A percentile compares a stretch with the other conserved stretches of the same genome.
Evolutionary conservation across 352 stramenopile genomes (phyloP).

Genomic region (Phytophthora ramorum): DNA sequence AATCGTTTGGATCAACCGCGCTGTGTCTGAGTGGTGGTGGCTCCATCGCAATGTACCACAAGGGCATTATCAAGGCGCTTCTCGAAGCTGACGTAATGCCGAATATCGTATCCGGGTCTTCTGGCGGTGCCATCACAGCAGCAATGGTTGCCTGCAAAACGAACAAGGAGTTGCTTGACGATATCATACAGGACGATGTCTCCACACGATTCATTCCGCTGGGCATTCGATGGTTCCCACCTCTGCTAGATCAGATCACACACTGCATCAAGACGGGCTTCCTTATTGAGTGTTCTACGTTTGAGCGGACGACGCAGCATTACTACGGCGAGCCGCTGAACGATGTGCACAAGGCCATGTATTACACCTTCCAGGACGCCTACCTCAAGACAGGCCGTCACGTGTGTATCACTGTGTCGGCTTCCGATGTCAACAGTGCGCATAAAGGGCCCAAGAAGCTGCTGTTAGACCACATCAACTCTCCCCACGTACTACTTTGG

Average conservation of each 20-base stretch:
- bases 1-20: slow-evolving; percentile 91
- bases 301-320: slow-evolving; percentile 90
- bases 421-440: slow-evolving; percentile 85
- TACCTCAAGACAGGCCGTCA: slow-evolving; percentile 93
- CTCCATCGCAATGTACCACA: slow-evolving; percentile 95
- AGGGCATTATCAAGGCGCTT: slow-evolving; percentile 93
- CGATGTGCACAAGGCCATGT: slow-evolving; percentile 50
- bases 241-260: slow-evolving; percentile 83
- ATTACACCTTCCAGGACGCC: slow-evolving; percentile 95
- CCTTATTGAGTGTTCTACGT: slow-evolving; percentile 85
- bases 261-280: slow-evolving; percentile 93
- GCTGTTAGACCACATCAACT: slow-evolving; percentile 94
- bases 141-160: slow-evolving; percentile 88
- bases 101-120: slow-evolving; percentile 94
- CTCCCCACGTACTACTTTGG: slow-evolving; percentile 92
- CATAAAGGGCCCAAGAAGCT: slow-evolving; percentile 85
- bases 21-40: slow-evolving; percentile 95
- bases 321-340: slow-evolving; percentile 90
- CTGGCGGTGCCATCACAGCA: slow-evolving; percentile 92
- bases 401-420: slow-evolving; percentile 95
- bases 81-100: slow-evolving; percentile 90
- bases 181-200: slow-evolving; percentile 66
- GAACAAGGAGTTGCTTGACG: slow-evolving; percentile 83
- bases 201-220: slow-evolving; percentile 58
- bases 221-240: slow-evolving; percentile 85